Conservation (phyloP, 805 yeast genomes). For the Ogataea saltuana region DNA sequence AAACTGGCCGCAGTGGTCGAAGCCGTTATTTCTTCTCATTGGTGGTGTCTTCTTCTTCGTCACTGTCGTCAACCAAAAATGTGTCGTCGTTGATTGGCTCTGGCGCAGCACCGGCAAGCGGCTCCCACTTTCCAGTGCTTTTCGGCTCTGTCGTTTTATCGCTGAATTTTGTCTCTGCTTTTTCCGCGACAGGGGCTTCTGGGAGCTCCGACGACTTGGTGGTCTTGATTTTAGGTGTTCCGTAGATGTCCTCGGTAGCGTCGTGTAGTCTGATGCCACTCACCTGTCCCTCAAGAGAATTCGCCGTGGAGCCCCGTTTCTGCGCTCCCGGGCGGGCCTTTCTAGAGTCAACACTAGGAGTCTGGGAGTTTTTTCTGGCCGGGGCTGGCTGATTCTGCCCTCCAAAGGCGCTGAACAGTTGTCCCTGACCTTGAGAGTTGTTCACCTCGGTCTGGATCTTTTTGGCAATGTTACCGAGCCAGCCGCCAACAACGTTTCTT, state of each 20-base stretch:
- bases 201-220: slow-evolving; percentile 15
- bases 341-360: slow-evolving; percentile 8
- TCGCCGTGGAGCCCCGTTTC: slow-evolving; percentile 30
- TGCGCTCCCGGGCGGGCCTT: slow-evolving; percentile 17
- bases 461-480: slow-evolving; percentile 73
- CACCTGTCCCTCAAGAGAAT: slow-evolving; percentile 31
- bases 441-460: slow-evolving; percentile 35
- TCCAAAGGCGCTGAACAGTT: slow-evolving; percentile 37
- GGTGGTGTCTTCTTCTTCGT: slow-evolving; percentile 39
- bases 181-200: slow-evolving; percentile 5
- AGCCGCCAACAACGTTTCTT: slow-evolving; percentile 67
- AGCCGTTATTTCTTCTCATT: slow-evolving; percentile 21
- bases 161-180: too few relatives aligned
- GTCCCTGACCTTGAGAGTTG: slow-evolving; percentile 27
- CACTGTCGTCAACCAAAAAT: slow-evolving; percentile 52
- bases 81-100: slow-evolving; percentile 47
- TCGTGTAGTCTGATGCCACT: slow-evolving; percentile 27
- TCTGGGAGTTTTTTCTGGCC: slow-evolving; percentile 3
- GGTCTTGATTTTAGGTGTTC: slow-evolving; percentile 25
- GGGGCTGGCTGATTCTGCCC: slow-evolving; percentile 6
- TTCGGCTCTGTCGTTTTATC: slow-evolving; percentile 11
- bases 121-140: slow-evolving; percentile 47
- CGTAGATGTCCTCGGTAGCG: slow-evolving; percentile 25
- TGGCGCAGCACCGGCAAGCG: slow-evolving; percentile 41
- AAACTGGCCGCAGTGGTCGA: background rate